Conservation (phyloP, 345 rosid genomes). For the Hevea brasiliensis region DNA sequence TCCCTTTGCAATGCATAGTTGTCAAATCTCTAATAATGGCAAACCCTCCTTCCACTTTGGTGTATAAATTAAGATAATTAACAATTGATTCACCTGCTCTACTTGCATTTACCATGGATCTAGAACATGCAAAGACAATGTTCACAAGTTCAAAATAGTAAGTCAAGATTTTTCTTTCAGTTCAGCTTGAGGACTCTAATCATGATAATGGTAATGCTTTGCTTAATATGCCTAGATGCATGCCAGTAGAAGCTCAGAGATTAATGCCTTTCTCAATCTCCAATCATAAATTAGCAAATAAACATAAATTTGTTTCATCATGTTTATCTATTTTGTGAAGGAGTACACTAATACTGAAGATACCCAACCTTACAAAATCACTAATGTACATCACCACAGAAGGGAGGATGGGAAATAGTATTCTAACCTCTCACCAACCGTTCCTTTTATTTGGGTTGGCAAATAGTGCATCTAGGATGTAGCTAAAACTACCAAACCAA, state of each 20-base stretch:
- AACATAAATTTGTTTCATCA: neutral
- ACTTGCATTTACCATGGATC: constrained; percentile 97
- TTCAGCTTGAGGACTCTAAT: neutral
- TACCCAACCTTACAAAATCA: neutral
- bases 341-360: neutral
- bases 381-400: neutral
- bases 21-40: constrained; percentile 90
- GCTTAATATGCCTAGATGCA: neutral
- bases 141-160: neutral
- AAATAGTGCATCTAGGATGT: neutral
- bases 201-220: neutral
- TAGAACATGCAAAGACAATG: constrained; percentile 22
- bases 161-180: neutral
- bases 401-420: neutral
- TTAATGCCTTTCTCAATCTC: neutral
- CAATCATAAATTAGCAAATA: neutral
- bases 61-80: constrained; percentile 68
- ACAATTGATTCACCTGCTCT: constrained; percentile 88
- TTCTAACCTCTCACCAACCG: neutral
- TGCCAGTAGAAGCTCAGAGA: no score
- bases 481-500: neutral
- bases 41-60: constrained; percentile 90
- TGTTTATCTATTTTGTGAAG: neutral
- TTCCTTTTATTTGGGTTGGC: neutral
- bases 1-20: constrained; percentile 91